Evolutionary conservation across 306 rosid genomes (phyloP), one percentile per base, ranked within the genome.

Genomic region (Cucurbita moschata): DNA sequence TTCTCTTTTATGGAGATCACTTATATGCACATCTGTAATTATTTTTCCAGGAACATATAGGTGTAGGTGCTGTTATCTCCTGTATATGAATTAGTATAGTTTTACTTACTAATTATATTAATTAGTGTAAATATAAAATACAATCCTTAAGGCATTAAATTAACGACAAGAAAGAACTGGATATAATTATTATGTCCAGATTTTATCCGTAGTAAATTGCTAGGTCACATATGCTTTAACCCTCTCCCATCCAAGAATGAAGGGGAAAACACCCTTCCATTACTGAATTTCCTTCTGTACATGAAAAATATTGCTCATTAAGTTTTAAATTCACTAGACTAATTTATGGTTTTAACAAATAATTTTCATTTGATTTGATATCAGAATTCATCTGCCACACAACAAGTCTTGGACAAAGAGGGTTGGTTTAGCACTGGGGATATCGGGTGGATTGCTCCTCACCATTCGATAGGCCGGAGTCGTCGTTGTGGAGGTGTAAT

Each of bases 351-450:
- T 26, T 68, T 40, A 18, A 64, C 56, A 54, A 55, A n/a, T 13
- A 47, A 49, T 26, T 51, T 81, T 77, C 37, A 61, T 10, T 73
- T 74, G 21, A 57, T 73, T 39, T 75, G 76, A 57, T 69, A 53
- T 62, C 80, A 93, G 98, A 93, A 93, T 80, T 86, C 82, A 51
- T 84, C 73, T 18, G 96, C 97, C 71, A 88, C 98, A 67, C 77
- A 81, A 76, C 78, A 80, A 85, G 96, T 80, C 50, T 13, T 93
- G 79, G 92, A 89, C 73, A 78, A 71, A 72, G 96, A 89, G 50
- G 94, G 94, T 60, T 93, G 98, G 98, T 77, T 93, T 72, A 85
- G 79, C 82, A 87, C 98, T 44, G 98, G 97, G 49, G 98, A 93
- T 79, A 72, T 93, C 39, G 97, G 98, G 60, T 93, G 96, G 96